Evolutionary conservation across 2,329 filamentous ascomycete genomes (phyloP), one percentile per base, ranked within the genome.

Genomic region (Dactylellina haptotyla): DNA sequence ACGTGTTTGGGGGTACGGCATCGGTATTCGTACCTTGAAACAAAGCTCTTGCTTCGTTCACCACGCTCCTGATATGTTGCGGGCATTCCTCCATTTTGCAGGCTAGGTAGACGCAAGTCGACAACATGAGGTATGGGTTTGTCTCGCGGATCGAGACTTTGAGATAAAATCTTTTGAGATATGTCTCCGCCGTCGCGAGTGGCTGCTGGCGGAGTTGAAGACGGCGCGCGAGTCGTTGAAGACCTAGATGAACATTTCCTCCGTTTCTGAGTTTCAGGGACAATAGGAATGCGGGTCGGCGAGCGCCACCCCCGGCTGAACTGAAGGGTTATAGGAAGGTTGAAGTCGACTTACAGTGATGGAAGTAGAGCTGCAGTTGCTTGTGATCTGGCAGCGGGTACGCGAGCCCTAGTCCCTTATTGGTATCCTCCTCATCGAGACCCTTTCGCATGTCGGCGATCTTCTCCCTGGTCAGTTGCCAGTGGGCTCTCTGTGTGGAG

Each of bases 51-150:
- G 93, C 92, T 81, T 99, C 95, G 50, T 88, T 89, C 9, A 95
- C 89, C 69, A 99, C 89, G 75, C 96, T 87, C 28, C 95, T 88
- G 78, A 99, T 98, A 80, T 99, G 95, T 80, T 98, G 94, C 1
- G 95, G 95, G 56, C 89, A 93, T 81, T 99, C 95, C 81, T 99
- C 95, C 88, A 96, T 97, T 82, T 99, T 99, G 83, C 93, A 97
- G 18, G 95, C 93, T 34, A 99, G 84, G 80, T 99, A 99, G 73
- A 98, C 86, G 3, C 94, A 91, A 0, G 95, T 98, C n/a, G 93
- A 90, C 76, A 97, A 86, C 69, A 98, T 88, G 34, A 98, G 88
- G 79, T 96, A 97, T 2, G 94, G 93, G 78, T 98, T 99, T 51
- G 93, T 97, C 75, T 90, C 88, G 66, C 94, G 90, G 76, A 98